Percentiles rank a stretch among this genome's conserved stretches.
Evolutionary conservation across 129 eudicot genomes (phyloP).

Genomic region (Pittosporum tobira): DNA sequence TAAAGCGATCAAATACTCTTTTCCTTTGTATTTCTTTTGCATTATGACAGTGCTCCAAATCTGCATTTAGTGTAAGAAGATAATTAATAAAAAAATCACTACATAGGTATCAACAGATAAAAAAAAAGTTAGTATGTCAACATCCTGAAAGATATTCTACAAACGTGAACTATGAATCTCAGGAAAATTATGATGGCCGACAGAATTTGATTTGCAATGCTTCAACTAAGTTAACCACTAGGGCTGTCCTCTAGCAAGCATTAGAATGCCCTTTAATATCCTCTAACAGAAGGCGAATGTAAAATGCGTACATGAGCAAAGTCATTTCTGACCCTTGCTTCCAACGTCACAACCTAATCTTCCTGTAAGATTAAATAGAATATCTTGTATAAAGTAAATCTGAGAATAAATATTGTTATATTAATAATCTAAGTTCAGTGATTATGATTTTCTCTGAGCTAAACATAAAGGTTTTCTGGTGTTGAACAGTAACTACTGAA

Average conservation of each 20-base stretch:
- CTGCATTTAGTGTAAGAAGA: slow-evolving; percentile 22
- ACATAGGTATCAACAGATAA: background rate
- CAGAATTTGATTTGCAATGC: background rate
- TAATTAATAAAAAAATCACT: background rate
- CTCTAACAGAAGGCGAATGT: background rate
- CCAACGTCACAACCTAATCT: background rate
- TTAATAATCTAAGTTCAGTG: too few relatives aligned
- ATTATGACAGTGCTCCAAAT: slow-evolving; percentile 57
- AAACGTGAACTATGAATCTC: background rate
- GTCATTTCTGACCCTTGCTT: background rate
- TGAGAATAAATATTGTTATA: background rate
- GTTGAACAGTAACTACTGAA: too few relatives aligned
- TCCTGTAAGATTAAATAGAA: background rate
- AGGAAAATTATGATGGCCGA: background rate
- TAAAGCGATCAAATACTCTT: slow-evolving; percentile 44
- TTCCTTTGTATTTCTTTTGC: slow-evolving; percentile 55
- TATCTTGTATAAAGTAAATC: background rate
- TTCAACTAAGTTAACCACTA: background rate
- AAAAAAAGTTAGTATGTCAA: background rate
- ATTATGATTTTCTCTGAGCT: background rate
- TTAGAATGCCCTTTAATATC: background rate
- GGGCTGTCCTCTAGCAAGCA: background rate
- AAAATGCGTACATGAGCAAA: background rate
- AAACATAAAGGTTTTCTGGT: background rate
- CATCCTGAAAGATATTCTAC: too few relatives aligned